These are phyloP conservation scores for Trifolium repens DNA, from an alignment of 306 rosid genomes.

Conservation along the genomic window DNA sequence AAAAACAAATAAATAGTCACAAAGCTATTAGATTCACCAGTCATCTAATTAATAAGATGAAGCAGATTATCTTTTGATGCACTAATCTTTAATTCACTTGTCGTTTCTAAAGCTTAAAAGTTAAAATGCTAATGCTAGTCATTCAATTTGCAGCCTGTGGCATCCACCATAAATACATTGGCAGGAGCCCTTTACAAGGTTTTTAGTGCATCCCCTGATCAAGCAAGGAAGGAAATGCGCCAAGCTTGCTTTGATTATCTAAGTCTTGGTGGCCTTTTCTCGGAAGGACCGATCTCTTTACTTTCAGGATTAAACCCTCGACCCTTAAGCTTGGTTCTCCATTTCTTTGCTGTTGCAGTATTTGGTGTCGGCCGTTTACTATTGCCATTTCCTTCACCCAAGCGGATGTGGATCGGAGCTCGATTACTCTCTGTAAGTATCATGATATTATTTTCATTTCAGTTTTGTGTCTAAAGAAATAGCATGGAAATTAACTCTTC, in stretches of 20 bases:
- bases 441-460: not conserved
- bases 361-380: slow-evolving; percentile 90
- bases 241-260: slow-evolving; percentile 98
- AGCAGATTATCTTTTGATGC: slow-evolving; percentile 9
- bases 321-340: slow-evolving; percentile 90
- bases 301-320: slow-evolving; percentile 98
- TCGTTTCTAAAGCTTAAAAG: slow-evolving; percentile 1
- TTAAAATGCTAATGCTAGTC: slow-evolving; percentile 12
- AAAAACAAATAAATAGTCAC: not conserved
- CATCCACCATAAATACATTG: slow-evolving; percentile 94
- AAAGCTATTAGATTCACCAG: not conserved
- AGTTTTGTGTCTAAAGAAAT: not conserved
- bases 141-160: slow-evolving; percentile 82
- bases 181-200: slow-evolving; percentile 98
- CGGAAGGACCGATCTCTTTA: slow-evolving; percentile 84
- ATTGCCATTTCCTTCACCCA: slow-evolving; percentile 91
- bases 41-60: slow-evolving; percentile 2
- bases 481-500: not conserved
- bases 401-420: slow-evolving; percentile 87
- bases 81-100: slow-evolving; percentile 2
- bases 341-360: slow-evolving; percentile 94
- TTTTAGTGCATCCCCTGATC: slow-evolving; percentile 91
- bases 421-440: slow-evolving; percentile 73
- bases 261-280: slow-evolving; percentile 94
- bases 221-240: slow-evolving; percentile 98